Conservation (phyloP, 768 basidiomycete genomes). For the Tephrocybe sp. region DNA sequence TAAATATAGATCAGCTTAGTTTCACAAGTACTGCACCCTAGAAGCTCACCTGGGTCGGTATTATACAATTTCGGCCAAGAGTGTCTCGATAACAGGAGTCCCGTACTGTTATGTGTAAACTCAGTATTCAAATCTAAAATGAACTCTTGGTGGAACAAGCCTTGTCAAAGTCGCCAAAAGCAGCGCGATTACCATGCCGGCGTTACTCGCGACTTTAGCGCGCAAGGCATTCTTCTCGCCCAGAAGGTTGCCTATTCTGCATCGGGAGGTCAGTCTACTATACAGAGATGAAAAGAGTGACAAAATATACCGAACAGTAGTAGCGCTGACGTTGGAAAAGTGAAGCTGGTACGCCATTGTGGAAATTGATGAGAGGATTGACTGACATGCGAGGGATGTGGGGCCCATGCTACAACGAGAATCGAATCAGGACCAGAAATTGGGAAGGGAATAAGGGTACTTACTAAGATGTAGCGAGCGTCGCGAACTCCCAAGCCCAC, state of each 20-base stretch:
- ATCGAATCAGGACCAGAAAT: neutral
- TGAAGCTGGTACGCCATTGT: constrained; percentile 81
- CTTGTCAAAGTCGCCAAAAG: neutral
- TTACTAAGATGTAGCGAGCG: constrained; percentile 49
- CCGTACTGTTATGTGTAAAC: neutral
- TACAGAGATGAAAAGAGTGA: neutral
- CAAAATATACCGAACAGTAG: constrained; percentile 73
- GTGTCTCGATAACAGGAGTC: constrained; percentile 50
- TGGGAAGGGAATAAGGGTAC: constrained; percentile 13
- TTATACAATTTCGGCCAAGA: constrained; percentile 77
- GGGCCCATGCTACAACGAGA: constrained; percentile 62
- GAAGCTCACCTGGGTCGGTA: constrained; percentile 47
- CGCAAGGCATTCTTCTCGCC: constrained; percentile 15
- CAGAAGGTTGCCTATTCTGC: neutral
- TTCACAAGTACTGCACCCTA: neutral
- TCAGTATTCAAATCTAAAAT: neutral
- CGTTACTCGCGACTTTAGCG: constrained; percentile 30
- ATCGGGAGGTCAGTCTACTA: neutral
- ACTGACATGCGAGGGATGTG: constrained; percentile 79
- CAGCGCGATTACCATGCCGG: constrained; percentile 54
- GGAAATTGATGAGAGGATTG: constrained; percentile 71
- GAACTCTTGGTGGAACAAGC: neutral
- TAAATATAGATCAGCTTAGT: constrained; percentile 3
- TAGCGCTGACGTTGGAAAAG: constrained; percentile 75
- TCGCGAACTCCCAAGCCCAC: constrained; percentile 94